Evolutionary conservation across 2,329 filamentous ascomycete genomes (phyloP), one percentile per base, ranked within the genome.

Genomic region (Esteya vermicola): DNA sequence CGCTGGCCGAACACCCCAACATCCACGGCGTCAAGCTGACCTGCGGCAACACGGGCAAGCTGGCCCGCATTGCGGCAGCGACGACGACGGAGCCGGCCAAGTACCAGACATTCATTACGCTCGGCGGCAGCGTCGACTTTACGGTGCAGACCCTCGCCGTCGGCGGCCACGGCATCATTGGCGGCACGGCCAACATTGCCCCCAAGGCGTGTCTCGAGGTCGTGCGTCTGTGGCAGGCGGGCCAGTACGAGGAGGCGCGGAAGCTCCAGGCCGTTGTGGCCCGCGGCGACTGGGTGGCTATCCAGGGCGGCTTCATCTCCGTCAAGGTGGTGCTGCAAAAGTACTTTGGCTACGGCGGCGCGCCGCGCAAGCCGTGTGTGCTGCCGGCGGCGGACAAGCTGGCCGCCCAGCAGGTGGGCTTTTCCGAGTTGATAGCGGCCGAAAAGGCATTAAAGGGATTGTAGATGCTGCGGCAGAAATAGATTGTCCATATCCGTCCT

Each of bases 1-100:
- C 63, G 39, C 53, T 72, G 31, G 57, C 65, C 13, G 51, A 62
- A 28, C 63, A 71, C 46, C 59, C 62, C n/a, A 67, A 69, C 46
- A 68, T 73, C 42, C 63, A 70, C 20, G 69, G 69, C 30, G 65
- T 63, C 52, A 72, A 72, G 50, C 53, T 72, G 37, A 71, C 69
- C 16, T 70, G 66, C 42, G 70, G 69, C 9, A 73, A 73, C 47
- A 73, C 70, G 19, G 72, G 72, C 37, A 77, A 77, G 54, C 59
- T 76, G 45, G 67, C 69, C 50, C 57, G 72, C 48, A 31, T 45
- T 20, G n/a, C n/a, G n/a, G n/a, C n/a, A n/a, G n/a, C n/a, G n/a
- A 34, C 14, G 31, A 16, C 31, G 8, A 7, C 18, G 25, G 35
- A 26, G 13, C 6, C 21, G 9, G 13, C 26, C 35, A 9, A 18